A percentile compares a stretch with the other conserved stretches of the same genome.
These are phyloP conservation scores for Candida anutae DNA, from an alignment of 1,139 yeast genomes.

Conservation along the genomic window DNA sequence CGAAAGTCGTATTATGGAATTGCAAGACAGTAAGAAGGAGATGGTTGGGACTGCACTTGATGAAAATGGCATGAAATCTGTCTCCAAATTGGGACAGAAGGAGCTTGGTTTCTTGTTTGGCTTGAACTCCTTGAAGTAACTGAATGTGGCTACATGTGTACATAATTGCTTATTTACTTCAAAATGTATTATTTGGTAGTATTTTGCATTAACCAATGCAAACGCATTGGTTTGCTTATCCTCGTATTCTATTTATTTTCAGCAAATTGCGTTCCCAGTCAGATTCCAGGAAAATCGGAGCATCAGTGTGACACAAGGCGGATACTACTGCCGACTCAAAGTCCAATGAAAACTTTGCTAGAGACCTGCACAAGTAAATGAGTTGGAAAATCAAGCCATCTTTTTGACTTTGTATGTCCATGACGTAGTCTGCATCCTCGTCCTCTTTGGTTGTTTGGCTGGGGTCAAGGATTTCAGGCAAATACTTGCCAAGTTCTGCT, in stretches of 20 bases:
- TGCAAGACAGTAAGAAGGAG: conserved; percentile 69
- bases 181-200: not conserved
- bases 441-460: conserved; percentile 14
- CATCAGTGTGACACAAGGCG: conserved; percentile 20
- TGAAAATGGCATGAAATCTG: conserved; percentile 59
- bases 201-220: no score
- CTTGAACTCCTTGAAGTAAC: conserved; percentile 26
- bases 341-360: conserved; percentile 63
- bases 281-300: conserved; percentile 19
- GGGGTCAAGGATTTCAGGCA: conserved; percentile 16
- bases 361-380: conserved; percentile 68
- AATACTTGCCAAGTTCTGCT: conserved; percentile 18
- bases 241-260: conserved; percentile 29
- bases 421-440: conserved; percentile 8
- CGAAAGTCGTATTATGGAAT: conserved; percentile 75
- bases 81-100: conserved; percentile 56
- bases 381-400: conserved; percentile 66
- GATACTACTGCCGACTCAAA: conserved; percentile 43
- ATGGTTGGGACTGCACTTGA: conserved; percentile 74
- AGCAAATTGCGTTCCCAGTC: conserved; percentile 31
- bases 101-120: conserved; percentile 82
- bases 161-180: not conserved
- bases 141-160: no score
- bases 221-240: not conserved
- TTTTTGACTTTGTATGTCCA: conserved; percentile 35